Base-by-base conservation (phyloP, 1,139 yeast genomes). In the Kodamaea suecica region DNA sequence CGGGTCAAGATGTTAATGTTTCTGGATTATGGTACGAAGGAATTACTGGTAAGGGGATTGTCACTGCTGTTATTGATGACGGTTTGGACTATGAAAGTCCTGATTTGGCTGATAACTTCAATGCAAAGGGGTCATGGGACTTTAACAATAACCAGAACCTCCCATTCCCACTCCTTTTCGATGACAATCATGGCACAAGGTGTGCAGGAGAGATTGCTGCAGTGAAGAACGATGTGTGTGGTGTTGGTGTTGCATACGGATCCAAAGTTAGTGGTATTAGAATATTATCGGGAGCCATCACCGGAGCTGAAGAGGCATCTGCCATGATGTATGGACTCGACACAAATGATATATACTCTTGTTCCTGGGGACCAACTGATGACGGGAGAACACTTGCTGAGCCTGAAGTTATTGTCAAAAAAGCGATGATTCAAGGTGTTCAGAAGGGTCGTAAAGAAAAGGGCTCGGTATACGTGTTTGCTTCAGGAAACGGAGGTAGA, bases 281-380 rank as follows among this genome's bases (percentile, higher is more conserved):
- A 40, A 92, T 94, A 42, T 70, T 94, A 32, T 84, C 95, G 1
- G 95, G 86, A 2, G 67, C 73, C 25, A 76, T 94, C 34, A 79
- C 94, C 3, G 70, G 86, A 4, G 95, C 83, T 36, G 95, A 88
- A 43, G 98, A 94, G 59, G 97, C 98, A 0, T 77, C 84, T 2
- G 85, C 97, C 1, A 65, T 94, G 68, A 71, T 84, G 29, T 84
- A 83, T 59, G 94, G 81, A 0, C 66, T 84, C 49, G 90, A 86
- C 41, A 70, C 73, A 8, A 92, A 92, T 55, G 95, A 90, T 57
- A 92, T 94, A 26, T 94, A 87, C 58, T 86, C 96, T 3, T 94
- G 99, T 59, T 87, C 96, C 4, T 94, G 99, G 99, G 99, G 99
- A 2, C 99, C 99, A 1, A 76, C 90, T 1, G 99, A 94, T 57